Conservation (phyloP, 2,329 filamentous ascomycete genomes). For the Mycocentrospora acerina region DNA sequence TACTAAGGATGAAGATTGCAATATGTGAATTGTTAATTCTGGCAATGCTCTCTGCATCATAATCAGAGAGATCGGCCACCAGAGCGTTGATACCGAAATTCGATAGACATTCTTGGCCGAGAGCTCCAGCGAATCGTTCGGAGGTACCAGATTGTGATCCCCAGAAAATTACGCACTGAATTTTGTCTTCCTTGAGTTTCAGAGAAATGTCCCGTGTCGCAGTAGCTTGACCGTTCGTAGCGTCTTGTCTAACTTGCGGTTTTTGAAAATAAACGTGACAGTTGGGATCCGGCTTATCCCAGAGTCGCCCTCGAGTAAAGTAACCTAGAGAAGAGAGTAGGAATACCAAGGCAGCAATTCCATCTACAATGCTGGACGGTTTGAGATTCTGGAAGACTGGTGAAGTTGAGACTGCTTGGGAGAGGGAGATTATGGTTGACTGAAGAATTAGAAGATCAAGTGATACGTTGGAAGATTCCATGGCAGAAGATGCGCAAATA, state of each 20-base stretch:
- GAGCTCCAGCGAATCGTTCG: conserved; percentile 45
- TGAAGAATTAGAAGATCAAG: conserved; percentile 14
- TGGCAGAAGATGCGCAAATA: conserved; percentile 1
- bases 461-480: conserved; percentile 16
- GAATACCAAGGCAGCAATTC: conserved; percentile 40
- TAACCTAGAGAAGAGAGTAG: conserved; percentile 43
- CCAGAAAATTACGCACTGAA: conserved; percentile 48
- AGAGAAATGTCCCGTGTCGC: conserved; percentile 51
- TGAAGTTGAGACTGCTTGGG: conserved; percentile 10
- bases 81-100: conserved; percentile 46
- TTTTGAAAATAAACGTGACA: conserved; percentile 52
- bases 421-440: conserved; percentile 14
- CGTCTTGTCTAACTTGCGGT: conserved; percentile 47
- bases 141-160: conserved; percentile 53
- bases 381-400: conserved; percentile 18
- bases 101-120: conserved; percentile 44
- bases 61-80: conserved; percentile 51
- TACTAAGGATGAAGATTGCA: conserved; percentile 41
- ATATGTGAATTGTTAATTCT: conserved; percentile 27
- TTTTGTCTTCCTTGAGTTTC: conserved; percentile 42
- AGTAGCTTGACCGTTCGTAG: conserved; percentile 12
- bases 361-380: conserved; percentile 42
- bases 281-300: conserved; percentile 55
- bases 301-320: conserved; percentile 45
- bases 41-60: conserved; percentile 46